Evolutionary conservation across 2,329 filamentous ascomycete genomes (phyloP).

Genomic region (Ustilaginoidea virens): DNA sequence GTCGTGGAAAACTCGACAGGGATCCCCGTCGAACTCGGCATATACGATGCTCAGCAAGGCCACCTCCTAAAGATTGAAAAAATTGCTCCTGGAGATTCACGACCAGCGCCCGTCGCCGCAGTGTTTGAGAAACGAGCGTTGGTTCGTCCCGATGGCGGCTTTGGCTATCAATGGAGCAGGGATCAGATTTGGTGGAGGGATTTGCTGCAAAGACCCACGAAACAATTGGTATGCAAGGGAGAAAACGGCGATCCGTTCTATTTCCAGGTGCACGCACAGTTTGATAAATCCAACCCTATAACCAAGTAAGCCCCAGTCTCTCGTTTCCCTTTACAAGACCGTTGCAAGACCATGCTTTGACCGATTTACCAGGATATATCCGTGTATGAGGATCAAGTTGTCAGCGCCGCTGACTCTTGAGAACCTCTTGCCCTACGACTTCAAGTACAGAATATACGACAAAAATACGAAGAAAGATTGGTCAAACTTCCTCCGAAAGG

Average conservation of each 20-base stretch:
- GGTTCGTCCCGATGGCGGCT: conserved; percentile 83
- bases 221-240: conserved; percentile 76
- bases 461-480: conserved; percentile 98
- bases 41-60: conserved; percentile 76
- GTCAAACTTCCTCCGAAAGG: conserved; percentile 95
- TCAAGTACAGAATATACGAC: conserved; percentile 98
- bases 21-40: conserved; percentile 84
- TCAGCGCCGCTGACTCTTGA: conserved; percentile 89
- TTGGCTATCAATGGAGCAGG: conserved; percentile 89
- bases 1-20: conserved; percentile 93
- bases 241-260: conserved; percentile 86
- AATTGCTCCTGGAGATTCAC: conserved; percentile 77
- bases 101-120: conserved; percentile 82
- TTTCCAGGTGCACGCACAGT: conserved; percentile 85
- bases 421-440: conserved; percentile 90
- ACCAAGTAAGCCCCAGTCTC: conserved; percentile 54
- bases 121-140: conserved; percentile 80
- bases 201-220: conserved; percentile 66
- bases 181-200: conserved; percentile 90
- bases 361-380: conserved; percentile 48
- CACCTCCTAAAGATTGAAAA: conserved; percentile 96
- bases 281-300: conserved; percentile 69
- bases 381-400: conserved; percentile 84
- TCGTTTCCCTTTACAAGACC: too few species aligned
- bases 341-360: conserved; percentile 1